Evolutionary conservation across 768 basidiomycete genomes (phyloP).

Genomic region (Phlebiopsis flavidoalba): DNA sequence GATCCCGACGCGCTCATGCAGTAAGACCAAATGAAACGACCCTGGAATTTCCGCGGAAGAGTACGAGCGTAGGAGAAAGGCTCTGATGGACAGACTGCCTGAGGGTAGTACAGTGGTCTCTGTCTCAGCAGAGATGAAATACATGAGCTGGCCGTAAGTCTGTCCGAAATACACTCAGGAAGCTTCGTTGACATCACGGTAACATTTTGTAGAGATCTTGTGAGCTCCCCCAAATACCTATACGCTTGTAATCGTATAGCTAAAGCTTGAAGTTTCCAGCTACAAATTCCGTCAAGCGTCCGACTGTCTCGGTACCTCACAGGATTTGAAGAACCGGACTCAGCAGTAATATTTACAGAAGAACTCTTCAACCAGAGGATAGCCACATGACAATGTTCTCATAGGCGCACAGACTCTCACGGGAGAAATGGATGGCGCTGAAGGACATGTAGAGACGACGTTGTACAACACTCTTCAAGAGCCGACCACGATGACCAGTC

Average conservation of each 20-base stretch:
- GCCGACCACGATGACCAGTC: conserved; percentile 72
- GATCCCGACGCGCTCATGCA: conserved; percentile 18
- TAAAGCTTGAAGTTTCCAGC: conserved; percentile 37
- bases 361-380: conserved; percentile 61
- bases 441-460: conserved; percentile 64
- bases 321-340: conserved; percentile 90
- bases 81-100: conserved; percentile 70
- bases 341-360: conserved; percentile 86
- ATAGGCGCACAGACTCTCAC: conserved; percentile 60
- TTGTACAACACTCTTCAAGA: conserved; percentile 60
- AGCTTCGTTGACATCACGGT: not conserved
- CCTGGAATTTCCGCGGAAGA: conserved; percentile 72
- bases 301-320: conserved; percentile 95
- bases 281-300: conserved; percentile 94
- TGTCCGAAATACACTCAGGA: not conserved
- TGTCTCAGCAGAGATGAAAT: conserved; percentile 76
- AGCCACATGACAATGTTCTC: conserved; percentile 86
- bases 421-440: conserved; percentile 94
- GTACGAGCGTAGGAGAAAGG: conserved; percentile 65
- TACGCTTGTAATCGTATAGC: not conserved
- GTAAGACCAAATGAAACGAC: conserved; percentile 68
- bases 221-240: conserved; percentile 34
- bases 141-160: conserved; percentile 79
- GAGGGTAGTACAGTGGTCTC: conserved; percentile 71
- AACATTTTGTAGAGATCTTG: conserved; percentile 56